These are phyloP conservation scores for Talaromyces sp. DNA, from an alignment of 2,329 filamentous ascomycete genomes.

Conservation along the genomic window DNA sequence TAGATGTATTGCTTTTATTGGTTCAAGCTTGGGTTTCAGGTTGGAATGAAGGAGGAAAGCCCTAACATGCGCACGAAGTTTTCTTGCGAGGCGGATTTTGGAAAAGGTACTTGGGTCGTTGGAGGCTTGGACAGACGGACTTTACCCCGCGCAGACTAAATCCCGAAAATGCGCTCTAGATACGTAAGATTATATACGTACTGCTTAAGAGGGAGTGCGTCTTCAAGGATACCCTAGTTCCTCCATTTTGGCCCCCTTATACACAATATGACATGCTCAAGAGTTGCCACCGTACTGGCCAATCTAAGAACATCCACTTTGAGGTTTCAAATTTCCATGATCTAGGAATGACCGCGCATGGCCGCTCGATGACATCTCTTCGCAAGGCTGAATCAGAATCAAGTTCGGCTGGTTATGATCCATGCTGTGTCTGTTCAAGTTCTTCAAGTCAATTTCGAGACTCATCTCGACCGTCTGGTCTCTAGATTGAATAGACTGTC, in stretches of 20 bases:
- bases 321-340: not conserved
- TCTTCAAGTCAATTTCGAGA: not conserved
- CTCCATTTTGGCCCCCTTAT: not conserved
- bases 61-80: not conserved
- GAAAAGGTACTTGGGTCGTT: not conserved
- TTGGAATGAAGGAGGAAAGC: not conserved
- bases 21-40: not conserved
- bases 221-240: not conserved
- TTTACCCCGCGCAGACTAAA: no score
- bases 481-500: not conserved
- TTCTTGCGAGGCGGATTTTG: not conserved
- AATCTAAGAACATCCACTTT: not conserved
- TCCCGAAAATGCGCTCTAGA: not conserved
- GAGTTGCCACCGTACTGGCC: no score
- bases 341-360: not conserved
- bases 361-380: not conserved
- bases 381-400: not conserved
- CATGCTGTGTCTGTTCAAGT: not conserved
- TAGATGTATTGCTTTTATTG: not conserved
- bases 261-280: not conserved
- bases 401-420: not conserved
- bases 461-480: not conserved
- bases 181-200: not conserved
- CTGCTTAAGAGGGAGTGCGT: not conserved
- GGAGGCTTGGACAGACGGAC: no score